A percentile compares a stretch with the other conserved stretches of the same genome.
phyloP scores from a whole-genome alignment of 1,284 basidiomycete genomes.

The Irpex sp. region DNA sequence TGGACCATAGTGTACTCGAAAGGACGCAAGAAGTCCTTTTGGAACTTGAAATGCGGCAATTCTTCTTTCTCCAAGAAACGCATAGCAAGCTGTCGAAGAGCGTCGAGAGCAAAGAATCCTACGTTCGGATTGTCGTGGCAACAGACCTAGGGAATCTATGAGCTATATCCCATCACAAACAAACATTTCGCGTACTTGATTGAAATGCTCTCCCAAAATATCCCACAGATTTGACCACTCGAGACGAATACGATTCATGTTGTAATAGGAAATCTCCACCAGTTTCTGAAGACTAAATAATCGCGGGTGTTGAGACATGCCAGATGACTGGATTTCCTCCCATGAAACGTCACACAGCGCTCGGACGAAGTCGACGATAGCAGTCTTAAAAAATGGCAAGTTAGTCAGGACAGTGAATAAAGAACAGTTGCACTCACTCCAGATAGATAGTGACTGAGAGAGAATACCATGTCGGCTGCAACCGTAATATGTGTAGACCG shows the following conservation, averaged over 20 bases:
- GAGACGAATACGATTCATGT: slow-evolving; percentile 97
- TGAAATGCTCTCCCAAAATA: slow-evolving; percentile 98
- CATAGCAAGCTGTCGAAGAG: slow-evolving; percentile 97
- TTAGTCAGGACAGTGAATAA: slow-evolving; percentile 12
- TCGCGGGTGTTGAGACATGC: slow-evolving; percentile 88
- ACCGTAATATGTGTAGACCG: slow-evolving; percentile 98
- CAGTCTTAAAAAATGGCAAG: slow-evolving; percentile 55
- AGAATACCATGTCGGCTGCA: slow-evolving; percentile 99
- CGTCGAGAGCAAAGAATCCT: slow-evolving; percentile 95
- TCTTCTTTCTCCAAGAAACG: slow-evolving; percentile 99
- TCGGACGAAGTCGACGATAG: slow-evolving; percentile 97
- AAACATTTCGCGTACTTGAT: slow-evolving; percentile 61
- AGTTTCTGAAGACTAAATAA: slow-evolving; percentile 98
- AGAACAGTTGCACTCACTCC: slow-evolving; percentile 58
- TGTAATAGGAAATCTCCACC: slow-evolving; percentile 99
- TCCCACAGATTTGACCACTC: slow-evolving; percentile 99
- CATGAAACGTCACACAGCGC: slow-evolving; percentile 97
- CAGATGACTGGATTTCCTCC: slow-evolving; percentile 99
- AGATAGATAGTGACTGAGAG: slow-evolving; percentile 89
- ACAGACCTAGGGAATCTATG: slow-evolving; percentile 67
- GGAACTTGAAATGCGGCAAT: slow-evolving; percentile 97
- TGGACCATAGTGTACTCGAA: slow-evolving; percentile 99
- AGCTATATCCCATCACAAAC: background rate
- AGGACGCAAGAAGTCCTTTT: slow-evolving; percentile 98
- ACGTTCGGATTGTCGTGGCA: slow-evolving; percentile 98